Evolutionary conservation across 2,329 filamentous ascomycete genomes (phyloP).

Genomic region (Sporothrix brasiliensis): DNA sequence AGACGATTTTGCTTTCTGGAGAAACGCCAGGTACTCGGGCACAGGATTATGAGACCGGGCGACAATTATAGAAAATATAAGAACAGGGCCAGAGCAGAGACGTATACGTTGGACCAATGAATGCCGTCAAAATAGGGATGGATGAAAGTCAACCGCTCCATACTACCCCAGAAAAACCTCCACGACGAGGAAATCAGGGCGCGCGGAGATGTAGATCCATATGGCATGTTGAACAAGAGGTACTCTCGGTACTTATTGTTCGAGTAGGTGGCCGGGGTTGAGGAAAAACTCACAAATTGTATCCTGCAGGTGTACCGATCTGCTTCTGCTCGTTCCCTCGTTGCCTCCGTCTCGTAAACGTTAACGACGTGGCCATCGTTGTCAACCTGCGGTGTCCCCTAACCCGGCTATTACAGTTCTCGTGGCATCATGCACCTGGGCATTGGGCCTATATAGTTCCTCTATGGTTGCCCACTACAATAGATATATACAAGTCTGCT

Average conservation of each 20-base stretch:
- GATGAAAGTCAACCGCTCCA: neutral
- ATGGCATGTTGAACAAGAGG: neutral
- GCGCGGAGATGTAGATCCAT: constrained; percentile 1
- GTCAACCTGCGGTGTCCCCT: neutral
- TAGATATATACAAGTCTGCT: neutral
- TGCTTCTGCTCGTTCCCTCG: neutral
- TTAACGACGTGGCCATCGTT: neutral
- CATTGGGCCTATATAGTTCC: neutral
- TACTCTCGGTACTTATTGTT: too few relatives aligned
- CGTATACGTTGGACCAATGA: neutral
- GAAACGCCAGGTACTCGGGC: neutral
- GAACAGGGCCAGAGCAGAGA: too few relatives aligned
- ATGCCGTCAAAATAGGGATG: neutral
- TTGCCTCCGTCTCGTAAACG: neutral
- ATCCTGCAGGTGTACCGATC: neutral
- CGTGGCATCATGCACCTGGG: neutral
- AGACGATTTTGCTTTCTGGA: neutral
- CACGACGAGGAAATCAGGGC: neutral
- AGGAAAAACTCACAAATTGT: constrained; percentile 1
- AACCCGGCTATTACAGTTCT: neutral
- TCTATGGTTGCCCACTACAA: neutral
- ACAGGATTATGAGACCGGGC: neutral
- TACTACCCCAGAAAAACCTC: constrained; percentile 11
- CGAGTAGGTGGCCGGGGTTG: too few relatives aligned
- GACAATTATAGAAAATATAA: constrained; percentile 4